These are phyloP conservation scores for Eucalyptus globulus DNA, from an alignment of 345 rosid genomes.

Conservation along the genomic window DNA sequence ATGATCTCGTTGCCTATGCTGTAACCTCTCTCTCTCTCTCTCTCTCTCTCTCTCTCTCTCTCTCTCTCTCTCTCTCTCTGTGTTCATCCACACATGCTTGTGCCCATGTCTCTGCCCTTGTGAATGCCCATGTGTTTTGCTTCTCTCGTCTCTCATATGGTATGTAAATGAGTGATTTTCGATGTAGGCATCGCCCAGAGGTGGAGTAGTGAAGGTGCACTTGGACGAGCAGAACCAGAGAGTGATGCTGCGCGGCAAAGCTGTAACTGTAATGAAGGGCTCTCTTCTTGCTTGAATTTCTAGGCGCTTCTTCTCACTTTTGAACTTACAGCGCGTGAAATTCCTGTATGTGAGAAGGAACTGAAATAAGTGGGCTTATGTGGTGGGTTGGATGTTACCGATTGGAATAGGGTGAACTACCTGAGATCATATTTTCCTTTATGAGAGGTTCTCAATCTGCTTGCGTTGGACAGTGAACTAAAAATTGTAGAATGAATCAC, in stretches of 20 bases:
- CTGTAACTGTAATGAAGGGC: slow-evolving; percentile 61
- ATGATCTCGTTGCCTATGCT: slow-evolving; percentile 43
- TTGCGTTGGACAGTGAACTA: not conserved
- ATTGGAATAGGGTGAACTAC: not conserved
- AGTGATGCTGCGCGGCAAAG: slow-evolving; percentile 56
- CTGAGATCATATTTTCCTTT: not conserved
- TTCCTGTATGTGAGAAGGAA: not conserved
- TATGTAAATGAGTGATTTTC: not conserved
- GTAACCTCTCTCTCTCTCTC: slow-evolving; percentile 10
- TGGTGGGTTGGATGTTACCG: not conserved
- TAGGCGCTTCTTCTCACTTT: not conserved
- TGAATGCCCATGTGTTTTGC: not conserved
- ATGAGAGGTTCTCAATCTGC: not conserved
- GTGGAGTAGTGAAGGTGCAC: slow-evolving; percentile 45
- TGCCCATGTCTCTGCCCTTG: not conserved
- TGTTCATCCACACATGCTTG: not conserved
- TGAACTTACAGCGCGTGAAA: not conserved
- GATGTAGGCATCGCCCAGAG: slow-evolving; percentile 50
- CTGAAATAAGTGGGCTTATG: not conserved
- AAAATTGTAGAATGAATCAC: not conserved
- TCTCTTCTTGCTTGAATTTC: slow-evolving; percentile 30
- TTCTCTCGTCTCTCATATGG: not conserved
- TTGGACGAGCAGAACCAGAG: slow-evolving; percentile 35
- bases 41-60: not conserved
- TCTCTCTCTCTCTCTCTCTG: not conserved